Base-by-base conservation (phyloP, 2,329 filamentous ascomycete species). In the Cordyceps fumosorosea region DNA sequence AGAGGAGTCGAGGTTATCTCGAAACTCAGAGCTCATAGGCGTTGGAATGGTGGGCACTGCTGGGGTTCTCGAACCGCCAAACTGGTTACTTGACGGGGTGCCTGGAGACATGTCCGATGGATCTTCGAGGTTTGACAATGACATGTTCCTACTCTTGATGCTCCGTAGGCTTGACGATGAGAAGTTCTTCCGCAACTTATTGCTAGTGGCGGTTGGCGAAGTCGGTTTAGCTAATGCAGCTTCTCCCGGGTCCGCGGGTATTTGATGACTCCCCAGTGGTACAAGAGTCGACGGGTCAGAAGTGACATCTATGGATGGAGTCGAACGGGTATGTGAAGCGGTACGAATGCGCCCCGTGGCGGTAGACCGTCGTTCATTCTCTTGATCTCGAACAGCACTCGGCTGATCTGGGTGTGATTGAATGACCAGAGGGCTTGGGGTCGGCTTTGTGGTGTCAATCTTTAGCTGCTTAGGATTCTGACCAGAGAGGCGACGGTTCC, bases 381-480 rank as follows among this genome's bases (percentile, higher is more conserved):
- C 59, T 45, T 55, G 52, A 18, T 56, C 59, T 4, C 45, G 44
- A 22, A 24, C 54, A 48, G 24, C 45, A 40, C 22, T 62, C 50
- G 42, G 52, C 29, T 42, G 52, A 3, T 62, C 59, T 14, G 45
- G 40, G 22, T 56, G 48, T 12, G 57, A 53, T 6, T 53, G 48
- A 40, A 53, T 56, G 56, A 48, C 59, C 61, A 57, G 68, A 7
- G 69, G 48, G 26, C 68, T 66, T 20, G 68, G 65, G n/a, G 63
- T 66, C 7, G 73, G 67, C 26, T 72, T 74, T 1, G 69, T 67
- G 0, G 92, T 97, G 73, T 97, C 91, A 62, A 98, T 97, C 76
- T 92, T 96, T 56, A 98, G 79, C 69, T 93, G 89, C 72, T 90
- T 93, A 16, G 84, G 78, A 68, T 90, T 91, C 68, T 91, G 88